Base-by-base conservation (phyloP, 169 alveolate species). In the Toxoplasma gondii region DNA sequence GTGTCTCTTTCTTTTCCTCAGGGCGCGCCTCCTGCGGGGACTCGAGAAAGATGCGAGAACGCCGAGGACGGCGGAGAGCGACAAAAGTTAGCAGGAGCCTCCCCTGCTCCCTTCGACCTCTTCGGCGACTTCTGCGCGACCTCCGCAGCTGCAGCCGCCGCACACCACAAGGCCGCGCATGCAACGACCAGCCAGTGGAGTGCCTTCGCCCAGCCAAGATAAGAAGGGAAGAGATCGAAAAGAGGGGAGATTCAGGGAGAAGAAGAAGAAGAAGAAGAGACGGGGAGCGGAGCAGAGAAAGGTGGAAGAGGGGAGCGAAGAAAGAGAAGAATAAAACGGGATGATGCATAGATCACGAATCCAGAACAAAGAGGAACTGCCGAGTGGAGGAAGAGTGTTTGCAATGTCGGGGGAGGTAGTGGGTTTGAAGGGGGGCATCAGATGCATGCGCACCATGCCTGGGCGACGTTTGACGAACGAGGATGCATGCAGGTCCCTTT, bases 61-160 rank as follows among this genome's bases (percentile, higher is more conserved):
- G n/a, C 74, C 74, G 74, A 16, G 74, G 22, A 10, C 74, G 9
- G 74, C 74, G 29, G n/a, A 16, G 74, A 16, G 74, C 74, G 74
- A 12, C 58, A 12, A 49, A 49, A 49, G 12, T 7, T 12, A 49
- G 12, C 22, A 4, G 58, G 12, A 31, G 29, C 74, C 31, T 19
- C 22, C 31, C n/a, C 9, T 16, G 74, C n/a, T 16, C 74, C 74
- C n/a, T 64, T 64, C 74, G n/a, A 64, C 29, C 74, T 64, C 29
- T 64, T 64, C 74, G 74, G 74, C 74, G 74, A 64, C 74, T 64
- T 64, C 74, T 31, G 29, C 74, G 74, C 74, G 31, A 64, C 74
- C 4, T 64, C 74, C 29, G 74, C 74, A 7, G 74, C 74, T 1
- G 74, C 74, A 16, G 74, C 74, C 74, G 74, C 24, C 24, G 74